Evolutionary conservation across 176 grass and related monocot genomes (phyloP), one percentile per base, ranked within the genome.

Genomic region (Oryza australiensis): DNA sequence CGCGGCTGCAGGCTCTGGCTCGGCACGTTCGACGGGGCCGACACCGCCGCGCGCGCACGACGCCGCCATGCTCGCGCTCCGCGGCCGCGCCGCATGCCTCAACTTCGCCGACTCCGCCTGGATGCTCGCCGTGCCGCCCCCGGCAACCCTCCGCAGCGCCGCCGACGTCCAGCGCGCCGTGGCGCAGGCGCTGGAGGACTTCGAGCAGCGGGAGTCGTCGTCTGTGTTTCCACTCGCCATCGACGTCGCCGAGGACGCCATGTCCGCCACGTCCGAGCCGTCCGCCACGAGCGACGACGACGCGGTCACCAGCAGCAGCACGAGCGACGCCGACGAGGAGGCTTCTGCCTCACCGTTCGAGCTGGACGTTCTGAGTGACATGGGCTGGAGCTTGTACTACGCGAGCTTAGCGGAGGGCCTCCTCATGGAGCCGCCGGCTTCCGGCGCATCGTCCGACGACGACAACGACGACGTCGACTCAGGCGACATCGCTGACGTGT

Each of bases 1-100:
- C 62, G 82, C 45, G 72, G 29, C 1, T 51, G 24, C 38, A 53
- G 91, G 40, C 87, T 94, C 42, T 94, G 92, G 92, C 88, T 94
- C 43, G 92, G 92, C 8, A 86, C 92, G 14, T 94, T 86, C 80
- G 22, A 22, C 24, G 80, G 1, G 3, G 34, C 66, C 7, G 75
- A 66, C 73, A 29, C 43, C 11, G 63, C 89, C 69, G 63, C 91
- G 30, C 41, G 82, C 84, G 1, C 87, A 93, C 78, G 91, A 93
- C 63, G 84, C 86, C 3, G 91, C 91, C 6, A 48, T 70, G 22
- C 83, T 89, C 81, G 84, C 84, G 29, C 72, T 87, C 11, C 10
- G 60, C 32, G 55, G 85, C 2, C 13, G 46, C 14, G 14, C 46
- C 15, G 80, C 75, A 23, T 37, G 80, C 69, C 83, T 92, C 63